Evolutionary conservation across 2,329 filamentous ascomycete genomes (phyloP), one percentile per base, ranked within the genome.

Genomic region (Plectosphaerella cucumerina): DNA sequence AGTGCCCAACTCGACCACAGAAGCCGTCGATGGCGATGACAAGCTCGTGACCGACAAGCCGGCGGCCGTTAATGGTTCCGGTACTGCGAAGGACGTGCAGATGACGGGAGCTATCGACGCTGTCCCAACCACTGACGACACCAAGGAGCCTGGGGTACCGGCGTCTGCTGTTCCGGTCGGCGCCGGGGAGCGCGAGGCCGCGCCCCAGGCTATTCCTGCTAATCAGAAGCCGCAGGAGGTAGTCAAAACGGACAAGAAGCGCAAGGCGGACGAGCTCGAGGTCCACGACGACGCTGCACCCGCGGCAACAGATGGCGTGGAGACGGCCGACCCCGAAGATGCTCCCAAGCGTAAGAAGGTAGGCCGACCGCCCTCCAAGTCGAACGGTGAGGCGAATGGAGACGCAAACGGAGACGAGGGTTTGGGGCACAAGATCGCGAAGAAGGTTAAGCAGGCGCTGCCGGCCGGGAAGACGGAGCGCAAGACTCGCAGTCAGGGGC

Each of bases 401-500:
- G 12, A 37, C 23, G 20, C 33, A 31, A 14, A 53, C 49, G 45
- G 53, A 50, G 11, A 51, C 33, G 48, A 57, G 46, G 47, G 51
- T 2, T 9, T 56, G 4, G 50, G 46, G 11, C 47, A 56, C 22
- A 56, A 56, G 51, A 22, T 56, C 14, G 52, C 43, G 11, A 70
- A 64, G 58, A 71, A 70, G 54, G 65, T 68, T 14, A 72, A 72
- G 60, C 72, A 65, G 52, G 52, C 56, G n/a, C 48, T 58, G 18
- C 59, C 65, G 0, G 49, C 56, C 3, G 71, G 71, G 17, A 65
- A 53, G 50, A 71, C 71, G 6, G 63, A 65, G 44, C 65, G 71
- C 42, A 73, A 72, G 66, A 74, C 71, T 8, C 65, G 71, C 46
- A 74, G 71, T 52, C 71, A 74, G 56, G 71, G 71, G 0, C 53